These are phyloP conservation scores for Millerago galiae DNA, from an alignment of 805 yeast genomes.

Conservation along the genomic window DNA sequence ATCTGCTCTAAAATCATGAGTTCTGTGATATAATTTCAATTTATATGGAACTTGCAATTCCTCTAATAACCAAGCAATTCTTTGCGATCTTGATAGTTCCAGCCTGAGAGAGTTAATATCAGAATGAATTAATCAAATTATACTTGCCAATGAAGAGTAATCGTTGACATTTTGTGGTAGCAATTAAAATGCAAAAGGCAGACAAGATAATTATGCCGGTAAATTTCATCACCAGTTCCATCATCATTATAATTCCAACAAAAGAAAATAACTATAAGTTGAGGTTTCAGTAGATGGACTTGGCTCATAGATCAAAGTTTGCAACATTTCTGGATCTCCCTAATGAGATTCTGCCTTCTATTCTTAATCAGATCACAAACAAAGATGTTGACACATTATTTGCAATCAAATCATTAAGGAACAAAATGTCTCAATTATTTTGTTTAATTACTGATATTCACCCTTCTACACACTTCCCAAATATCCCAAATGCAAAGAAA, in stretches of 20 bases:
- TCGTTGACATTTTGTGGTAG: not conserved
- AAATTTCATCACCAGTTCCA: too few relatives aligned
- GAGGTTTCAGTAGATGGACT: too few relatives aligned
- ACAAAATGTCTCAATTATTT: not conserved
- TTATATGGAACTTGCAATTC: slow-evolving; percentile 50
- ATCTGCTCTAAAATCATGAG: slow-evolving; percentile 39
- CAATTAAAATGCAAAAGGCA: too few relatives aligned
- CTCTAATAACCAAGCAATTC: slow-evolving; percentile 62
- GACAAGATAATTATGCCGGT: too few relatives aligned
- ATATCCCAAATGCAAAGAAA: not conserved
- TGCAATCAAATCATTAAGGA: not conserved
- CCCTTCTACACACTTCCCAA: not conserved
- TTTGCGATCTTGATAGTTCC: slow-evolving; percentile 46
- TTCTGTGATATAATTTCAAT: slow-evolving; percentile 45
- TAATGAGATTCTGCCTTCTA: not conserved
- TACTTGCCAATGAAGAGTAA: slow-evolving; percentile 20
- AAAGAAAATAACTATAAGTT: too few relatives aligned
- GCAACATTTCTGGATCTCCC: not conserved
- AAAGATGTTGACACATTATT: not conserved
- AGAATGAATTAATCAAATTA: not conserved
- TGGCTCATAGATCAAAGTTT: too few relatives aligned
- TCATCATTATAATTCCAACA: too few relatives aligned
- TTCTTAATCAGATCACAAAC: not conserved
- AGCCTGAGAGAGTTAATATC: slow-evolving; percentile 8
- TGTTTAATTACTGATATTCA: not conserved